phyloP scores from a whole-genome alignment of 192 early-diverging fungal species.

The Chytriomyces sp. region DNA sequence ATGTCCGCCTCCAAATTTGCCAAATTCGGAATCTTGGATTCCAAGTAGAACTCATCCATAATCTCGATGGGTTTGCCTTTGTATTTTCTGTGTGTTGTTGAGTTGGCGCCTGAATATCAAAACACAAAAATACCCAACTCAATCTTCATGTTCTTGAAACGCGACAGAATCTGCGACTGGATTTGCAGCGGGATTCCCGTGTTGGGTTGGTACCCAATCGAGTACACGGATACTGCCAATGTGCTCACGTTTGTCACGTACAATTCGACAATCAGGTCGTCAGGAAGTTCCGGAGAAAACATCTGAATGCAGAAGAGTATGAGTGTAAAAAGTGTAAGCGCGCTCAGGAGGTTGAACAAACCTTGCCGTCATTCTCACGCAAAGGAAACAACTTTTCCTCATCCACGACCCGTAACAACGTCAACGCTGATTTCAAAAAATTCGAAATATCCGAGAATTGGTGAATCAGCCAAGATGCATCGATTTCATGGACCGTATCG shows the following conservation, averaged over 20 bases:
- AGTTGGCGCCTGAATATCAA: too few species aligned
- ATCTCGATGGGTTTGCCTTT: constrained; percentile 25
- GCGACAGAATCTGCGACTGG: constrained; percentile 47
- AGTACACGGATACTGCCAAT: constrained; percentile 40
- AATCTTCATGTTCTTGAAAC: constrained; percentile 44
- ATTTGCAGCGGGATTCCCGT: constrained; percentile 46
- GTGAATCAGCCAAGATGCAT: constrained; percentile 12
- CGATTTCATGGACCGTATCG: neutral
- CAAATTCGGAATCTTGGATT: constrained; percentile 11
- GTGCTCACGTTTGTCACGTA: constrained; percentile 28
- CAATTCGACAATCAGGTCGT: constrained; percentile 52
- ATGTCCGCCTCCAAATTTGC: neutral
- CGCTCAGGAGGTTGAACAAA: neutral
- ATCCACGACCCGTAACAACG: neutral
- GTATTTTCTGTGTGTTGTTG: constrained; percentile 1
- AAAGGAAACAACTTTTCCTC: constrained; percentile 18
- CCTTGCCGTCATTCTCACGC: constrained; percentile 21
- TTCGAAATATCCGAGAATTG: constrained; percentile 3
- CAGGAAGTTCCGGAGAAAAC: constrained; percentile 52
- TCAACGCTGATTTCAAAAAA: neutral
- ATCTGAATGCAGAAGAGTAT: constrained; percentile 25
- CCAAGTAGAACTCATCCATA: constrained; percentile 25
- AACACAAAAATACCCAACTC: constrained; percentile 32
- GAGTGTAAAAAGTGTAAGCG: neutral
- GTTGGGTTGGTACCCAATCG: constrained; percentile 39